These are phyloP conservation scores for Eimeria maxima DNA, from an alignment of 169 alveolate species.

Conservation along the genomic window DNA sequence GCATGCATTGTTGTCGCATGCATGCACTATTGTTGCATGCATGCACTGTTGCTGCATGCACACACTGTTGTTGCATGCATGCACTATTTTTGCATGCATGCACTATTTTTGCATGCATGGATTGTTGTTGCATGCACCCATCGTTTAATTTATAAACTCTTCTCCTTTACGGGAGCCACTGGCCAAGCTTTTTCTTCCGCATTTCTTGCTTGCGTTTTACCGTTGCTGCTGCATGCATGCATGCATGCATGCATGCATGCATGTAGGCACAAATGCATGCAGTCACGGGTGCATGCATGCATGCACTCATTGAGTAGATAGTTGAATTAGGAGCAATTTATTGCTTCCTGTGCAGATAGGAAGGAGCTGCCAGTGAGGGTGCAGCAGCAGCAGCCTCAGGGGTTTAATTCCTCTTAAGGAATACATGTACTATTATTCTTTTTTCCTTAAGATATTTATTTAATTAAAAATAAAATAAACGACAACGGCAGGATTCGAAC, in stretches of 20 bases:
- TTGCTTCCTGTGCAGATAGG: neutral
- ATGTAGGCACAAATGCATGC: neutral
- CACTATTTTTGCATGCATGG: neutral
- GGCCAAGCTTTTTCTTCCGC: neutral
- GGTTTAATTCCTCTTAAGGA: no score
- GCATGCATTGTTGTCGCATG: neutral
- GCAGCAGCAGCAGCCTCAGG: no score
- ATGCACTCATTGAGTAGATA: neutral
- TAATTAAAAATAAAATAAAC: slow-evolving; percentile 66
- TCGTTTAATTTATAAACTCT: neutral
- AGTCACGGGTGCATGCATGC: slow-evolving; percentile 11
- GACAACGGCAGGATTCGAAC: slow-evolving; percentile 99
- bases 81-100: slow-evolving; percentile 1
- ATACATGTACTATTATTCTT: no score
- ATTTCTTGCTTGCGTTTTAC: neutral
- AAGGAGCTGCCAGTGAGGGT: no score
- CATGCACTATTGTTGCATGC: slow-evolving; percentile 12
- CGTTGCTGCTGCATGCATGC: neutral
- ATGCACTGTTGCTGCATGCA: neutral
- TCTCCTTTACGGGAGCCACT: neutral
- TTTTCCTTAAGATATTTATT: no score
- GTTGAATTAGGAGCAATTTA: neutral
- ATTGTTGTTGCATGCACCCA: neutral
- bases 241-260: slow-evolving; percentile 15
- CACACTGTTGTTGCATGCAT: neutral